Evolutionary conservation across 2,329 filamentous ascomycete species (phyloP).

Genomic region (Zymoseptoria ardabiliae): DNA sequence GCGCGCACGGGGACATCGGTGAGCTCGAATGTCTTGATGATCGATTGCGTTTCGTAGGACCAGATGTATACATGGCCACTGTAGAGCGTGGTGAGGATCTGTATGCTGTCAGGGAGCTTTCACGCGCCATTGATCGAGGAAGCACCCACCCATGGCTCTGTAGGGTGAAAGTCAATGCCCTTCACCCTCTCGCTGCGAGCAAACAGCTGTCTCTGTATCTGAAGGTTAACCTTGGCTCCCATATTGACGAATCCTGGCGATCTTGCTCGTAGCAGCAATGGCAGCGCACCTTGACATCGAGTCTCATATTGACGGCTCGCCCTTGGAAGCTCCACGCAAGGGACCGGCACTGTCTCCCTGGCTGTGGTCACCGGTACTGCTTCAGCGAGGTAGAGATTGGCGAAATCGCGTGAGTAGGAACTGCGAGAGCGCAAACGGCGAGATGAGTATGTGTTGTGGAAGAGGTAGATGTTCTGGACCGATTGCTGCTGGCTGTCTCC

Average conservation of each 20-base stretch:
- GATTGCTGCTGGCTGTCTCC: neutral
- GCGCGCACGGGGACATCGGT: slow-evolving; percentile 97
- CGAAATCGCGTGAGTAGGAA: neutral
- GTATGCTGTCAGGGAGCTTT: neutral
- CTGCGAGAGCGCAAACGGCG: neutral
- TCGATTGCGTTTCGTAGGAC: slow-evolving; percentile 94
- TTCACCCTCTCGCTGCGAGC: slow-evolving; percentile 93
- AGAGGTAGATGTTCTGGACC: neutral
- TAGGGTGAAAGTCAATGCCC: slow-evolving; percentile 92
- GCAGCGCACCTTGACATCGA: slow-evolving; percentile 51
- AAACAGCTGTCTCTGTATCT: slow-evolving; percentile 66
- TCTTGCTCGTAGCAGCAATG: neutral
- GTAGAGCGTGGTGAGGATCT: slow-evolving; percentile 85
- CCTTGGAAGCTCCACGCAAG: slow-evolving; percentile 22
- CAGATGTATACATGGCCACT: slow-evolving; percentile 99
- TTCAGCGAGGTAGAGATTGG: neutral
- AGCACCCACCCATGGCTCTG: slow-evolving; percentile 77
- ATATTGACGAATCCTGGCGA: slow-evolving; percentile 7
- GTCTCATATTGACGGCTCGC: slow-evolving; percentile 41
- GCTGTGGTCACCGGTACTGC: neutral
- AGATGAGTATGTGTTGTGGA: neutral
- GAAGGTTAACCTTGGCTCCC: slow-evolving; percentile 35
- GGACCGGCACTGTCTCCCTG: slow-evolving; percentile 17
- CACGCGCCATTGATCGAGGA: slow-evolving; percentile 2
- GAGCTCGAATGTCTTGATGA: slow-evolving; percentile 98